Conservation (phyloP, 1,284 basidiomycete species). For the Trichosporon ovoides region DNA sequence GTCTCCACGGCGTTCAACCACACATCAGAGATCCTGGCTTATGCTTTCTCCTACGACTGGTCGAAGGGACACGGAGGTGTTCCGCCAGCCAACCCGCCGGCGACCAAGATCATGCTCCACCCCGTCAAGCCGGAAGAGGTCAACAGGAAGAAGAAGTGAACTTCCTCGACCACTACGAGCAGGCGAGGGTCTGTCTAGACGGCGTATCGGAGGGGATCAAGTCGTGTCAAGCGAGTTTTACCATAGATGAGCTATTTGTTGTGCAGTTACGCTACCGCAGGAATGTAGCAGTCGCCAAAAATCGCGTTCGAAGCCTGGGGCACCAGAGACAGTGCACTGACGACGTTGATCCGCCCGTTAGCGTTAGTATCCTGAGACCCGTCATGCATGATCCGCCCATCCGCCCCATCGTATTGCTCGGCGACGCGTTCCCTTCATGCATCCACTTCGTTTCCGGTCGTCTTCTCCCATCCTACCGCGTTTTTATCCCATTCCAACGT, state of each 20-base stretch:
- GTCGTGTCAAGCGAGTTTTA: background rate
- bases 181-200: background rate
- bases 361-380: background rate
- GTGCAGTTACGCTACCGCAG: slow-evolving; percentile 1
- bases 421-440: background rate
- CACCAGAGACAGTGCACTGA: too few species aligned
- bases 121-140: slow-evolving; percentile 85
- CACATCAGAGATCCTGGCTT: slow-evolving; percentile 78
- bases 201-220: background rate
- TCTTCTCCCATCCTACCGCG: background rate
- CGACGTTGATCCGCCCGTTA: background rate
- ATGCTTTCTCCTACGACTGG: slow-evolving; percentile 85
- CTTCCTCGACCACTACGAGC: background rate
- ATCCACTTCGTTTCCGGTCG: too few species aligned
- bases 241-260: slow-evolving; percentile 3
- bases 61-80: slow-evolving; percentile 81
- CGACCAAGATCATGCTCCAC: slow-evolving; percentile 74
- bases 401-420: too few species aligned
- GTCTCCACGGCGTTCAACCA: slow-evolving; percentile 72
- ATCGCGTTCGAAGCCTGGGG: too few species aligned
- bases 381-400: slow-evolving; percentile 2
- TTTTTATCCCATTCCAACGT: background rate
- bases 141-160: slow-evolving; percentile 50
- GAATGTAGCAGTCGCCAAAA: too few species aligned
- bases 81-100: slow-evolving; percentile 58